A percentile compares a stretch with the other conserved stretches of the same genome.
Conservation (phyloP, 2,329 filamentous ascomycete genomes). For the Fusarium bulbicola region DNA sequence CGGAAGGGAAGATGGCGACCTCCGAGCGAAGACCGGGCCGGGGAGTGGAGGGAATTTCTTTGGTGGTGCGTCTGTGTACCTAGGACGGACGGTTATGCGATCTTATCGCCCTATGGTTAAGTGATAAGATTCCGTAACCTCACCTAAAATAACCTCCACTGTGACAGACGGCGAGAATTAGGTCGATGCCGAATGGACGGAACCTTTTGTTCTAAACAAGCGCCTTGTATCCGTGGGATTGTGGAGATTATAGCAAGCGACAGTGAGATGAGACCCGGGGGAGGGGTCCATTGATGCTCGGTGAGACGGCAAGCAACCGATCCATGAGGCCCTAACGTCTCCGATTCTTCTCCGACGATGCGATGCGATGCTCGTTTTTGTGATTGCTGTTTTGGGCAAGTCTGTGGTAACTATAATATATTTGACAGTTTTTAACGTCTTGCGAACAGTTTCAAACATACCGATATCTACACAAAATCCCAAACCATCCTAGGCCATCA, state of each 20-base stretch:
- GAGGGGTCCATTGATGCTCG: conserved; percentile 19
- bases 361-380: neutral
- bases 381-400: conserved; percentile 26
- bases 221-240: conserved; percentile 5
- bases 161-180: conserved; percentile 10
- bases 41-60: conserved; percentile 43
- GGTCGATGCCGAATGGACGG: conserved; percentile 20
- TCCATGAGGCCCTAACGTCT: conserved; percentile 4
- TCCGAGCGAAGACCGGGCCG: conserved; percentile 42
- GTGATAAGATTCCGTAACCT: conserved; percentile 31
- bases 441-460: neutral
- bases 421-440: neutral
- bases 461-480: neutral
- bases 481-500: neutral
- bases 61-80: conserved; percentile 29
- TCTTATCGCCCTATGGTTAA: conserved; percentile 40
- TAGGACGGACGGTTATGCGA: neutral
- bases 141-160: neutral
- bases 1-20: conserved; percentile 37
- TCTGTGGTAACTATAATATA: neutral
- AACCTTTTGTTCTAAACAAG: neutral
- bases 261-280: conserved; percentile 25
- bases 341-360: conserved; percentile 30
- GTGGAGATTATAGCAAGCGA: conserved; percentile 21
- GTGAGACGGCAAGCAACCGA: conserved; percentile 27